Base-by-base conservation (phyloP, 257 asterid species). In the Rauvolfia tetraphylla region DNA sequence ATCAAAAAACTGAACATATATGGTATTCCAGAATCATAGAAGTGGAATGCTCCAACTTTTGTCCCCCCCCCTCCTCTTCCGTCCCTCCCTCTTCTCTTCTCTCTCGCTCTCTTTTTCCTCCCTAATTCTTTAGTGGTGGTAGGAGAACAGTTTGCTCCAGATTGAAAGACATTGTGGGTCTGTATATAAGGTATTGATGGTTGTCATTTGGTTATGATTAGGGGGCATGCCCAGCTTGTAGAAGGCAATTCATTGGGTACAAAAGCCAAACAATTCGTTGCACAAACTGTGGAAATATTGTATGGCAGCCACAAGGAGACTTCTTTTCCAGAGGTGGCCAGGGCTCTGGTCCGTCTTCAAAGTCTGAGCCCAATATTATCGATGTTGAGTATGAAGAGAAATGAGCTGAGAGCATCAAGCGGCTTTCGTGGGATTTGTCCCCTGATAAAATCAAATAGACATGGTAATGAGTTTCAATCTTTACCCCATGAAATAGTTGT, bases 161-260 rank as follows among this genome's bases (percentile, higher is more conserved):
- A 36, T 36, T 36, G 17, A 66, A 66, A 18, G 49, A 38, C 18
- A 36, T 36, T 18, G 51, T 46, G 14, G 33, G 20, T 38, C 31
- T 66, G 27, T 66, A 6, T 10, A 38, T 36, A 22, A 66, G 27
- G 29, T 61, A 53, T 36, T 70, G 53, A 33, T 69, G 44, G 9
- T 25, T 51, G 46, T 53, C 74, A 36, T 73, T 22, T 78, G 75
- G 36, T 56, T 73, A 20, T 36, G 77, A 75, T 81, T 90, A 95
- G 99, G 99, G 99, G 51, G 90, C 89, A 76, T 95, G 98, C 89
- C 99, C 99, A 23, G 92, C 98, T 54, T 93, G 99, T 82, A 80
- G 78, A 88, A 91, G 83, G 86, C 97, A 85, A 81, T 95, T 95
- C 83, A 87, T 86, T 10, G 99, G 99, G 77, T 83, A 86, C 81